These are phyloP conservation scores for Macrophomina phaseolina DNA, from an alignment of 2,329 filamentous ascomycete species.

Conservation along the genomic window DNA sequence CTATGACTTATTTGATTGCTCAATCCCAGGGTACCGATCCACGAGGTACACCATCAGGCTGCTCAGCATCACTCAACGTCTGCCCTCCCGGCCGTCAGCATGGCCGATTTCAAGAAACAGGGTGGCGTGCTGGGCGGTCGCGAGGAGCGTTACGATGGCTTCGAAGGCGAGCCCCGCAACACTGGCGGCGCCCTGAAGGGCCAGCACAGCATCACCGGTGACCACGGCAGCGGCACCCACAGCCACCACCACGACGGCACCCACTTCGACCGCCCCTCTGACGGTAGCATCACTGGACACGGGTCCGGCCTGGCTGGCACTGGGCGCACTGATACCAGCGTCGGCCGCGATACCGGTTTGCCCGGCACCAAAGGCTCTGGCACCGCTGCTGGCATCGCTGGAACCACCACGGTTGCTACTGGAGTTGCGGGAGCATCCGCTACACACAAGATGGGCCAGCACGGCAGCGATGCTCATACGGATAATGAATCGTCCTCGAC, in stretches of 20 bases:
- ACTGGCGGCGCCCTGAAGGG: constrained; percentile 42
- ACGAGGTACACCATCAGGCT: constrained; percentile 72
- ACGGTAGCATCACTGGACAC: not conserved
- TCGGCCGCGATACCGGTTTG: not conserved
- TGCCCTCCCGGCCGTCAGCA: constrained; percentile 66
- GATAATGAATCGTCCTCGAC: too few species aligned
- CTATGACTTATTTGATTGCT: too few species aligned
- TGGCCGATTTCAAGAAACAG: constrained; percentile 66
- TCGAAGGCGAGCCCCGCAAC: constrained; percentile 65
- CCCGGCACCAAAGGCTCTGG: constrained; percentile 6
- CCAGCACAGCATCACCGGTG: constrained; percentile 11
- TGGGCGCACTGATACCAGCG: not conserved
- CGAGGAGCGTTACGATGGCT: constrained; percentile 63
- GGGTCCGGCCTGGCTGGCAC: not conserved
- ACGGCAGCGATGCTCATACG: not conserved
- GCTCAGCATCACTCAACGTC: constrained; percentile 70
- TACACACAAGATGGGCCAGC: constrained; percentile 27
- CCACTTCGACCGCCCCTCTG: not conserved
- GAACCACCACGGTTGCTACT: not conserved
- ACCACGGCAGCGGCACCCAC: not conserved
- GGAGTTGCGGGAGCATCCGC: not conserved
- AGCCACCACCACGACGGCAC: not conserved
- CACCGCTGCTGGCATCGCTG: constrained; percentile 1
- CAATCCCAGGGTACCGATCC: constrained; percentile 60
- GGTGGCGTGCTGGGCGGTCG: constrained; percentile 62